A percentile compares a stretch with the other conserved stretches of the same genome.
phyloP scores from a whole-genome alignment of 331 rosid species.

The Quercus tomentella region DNA sequence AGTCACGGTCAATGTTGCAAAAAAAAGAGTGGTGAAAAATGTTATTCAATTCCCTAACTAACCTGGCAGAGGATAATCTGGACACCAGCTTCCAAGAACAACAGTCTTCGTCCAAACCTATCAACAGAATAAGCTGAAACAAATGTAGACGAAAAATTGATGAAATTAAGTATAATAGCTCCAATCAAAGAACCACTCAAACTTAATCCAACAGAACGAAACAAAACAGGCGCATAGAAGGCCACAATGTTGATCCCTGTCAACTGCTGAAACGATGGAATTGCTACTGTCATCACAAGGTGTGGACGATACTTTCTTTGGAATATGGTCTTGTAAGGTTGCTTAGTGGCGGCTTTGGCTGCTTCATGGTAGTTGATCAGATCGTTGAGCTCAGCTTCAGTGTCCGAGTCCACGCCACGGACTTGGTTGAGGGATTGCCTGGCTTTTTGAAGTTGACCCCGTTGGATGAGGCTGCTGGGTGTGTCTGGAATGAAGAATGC shows the following conservation, averaged over 20 bases:
- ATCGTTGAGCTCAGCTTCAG: neutral
- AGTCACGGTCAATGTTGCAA: no score
- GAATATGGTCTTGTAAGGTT: neutral
- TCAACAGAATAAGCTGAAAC: neutral
- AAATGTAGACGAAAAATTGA: neutral
- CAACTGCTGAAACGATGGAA: conserved; percentile 4
- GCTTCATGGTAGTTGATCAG: neutral
- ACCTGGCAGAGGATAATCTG: neutral
- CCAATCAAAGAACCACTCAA: neutral
- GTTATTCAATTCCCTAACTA: neutral
- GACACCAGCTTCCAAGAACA: neutral
- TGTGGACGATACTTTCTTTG: neutral
- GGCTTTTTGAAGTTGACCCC: neutral
- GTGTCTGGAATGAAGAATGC: neutral
- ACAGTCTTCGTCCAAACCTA: neutral
- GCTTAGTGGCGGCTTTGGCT: neutral
- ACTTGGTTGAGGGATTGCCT: neutral
- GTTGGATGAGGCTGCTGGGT: conserved; percentile 1
- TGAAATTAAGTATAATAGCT: neutral
- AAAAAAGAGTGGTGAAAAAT: no score
- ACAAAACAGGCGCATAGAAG: conserved; percentile 4
- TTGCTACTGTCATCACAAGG: neutral
- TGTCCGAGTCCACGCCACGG: neutral
- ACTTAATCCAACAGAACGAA: neutral
- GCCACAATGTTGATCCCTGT: conserved; percentile 10